phyloP scores from a whole-genome alignment of 2,329 filamentous ascomycete genomes.

The Hirsutella minnesotensis region DNA sequence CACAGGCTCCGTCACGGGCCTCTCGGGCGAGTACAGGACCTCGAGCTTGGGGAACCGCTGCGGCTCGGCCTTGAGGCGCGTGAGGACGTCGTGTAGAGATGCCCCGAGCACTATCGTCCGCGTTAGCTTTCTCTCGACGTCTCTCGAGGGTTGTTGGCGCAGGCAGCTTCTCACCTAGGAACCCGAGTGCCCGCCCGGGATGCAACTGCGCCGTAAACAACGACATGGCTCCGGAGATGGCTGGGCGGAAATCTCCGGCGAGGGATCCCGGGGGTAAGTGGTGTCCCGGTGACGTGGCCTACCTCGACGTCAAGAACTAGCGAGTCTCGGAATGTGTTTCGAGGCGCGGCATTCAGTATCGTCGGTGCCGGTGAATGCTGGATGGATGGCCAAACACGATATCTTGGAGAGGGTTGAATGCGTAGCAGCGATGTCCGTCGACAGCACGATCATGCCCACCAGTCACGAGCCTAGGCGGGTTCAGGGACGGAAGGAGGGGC shows the following conservation, averaged over 20 bases:
- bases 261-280: neutral
- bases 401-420: too few species aligned
- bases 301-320: neutral
- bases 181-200: constrained; percentile 55
- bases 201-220: constrained; percentile 50
- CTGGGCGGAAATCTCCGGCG: neutral
- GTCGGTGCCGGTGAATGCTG: too few species aligned
- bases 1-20: constrained; percentile 65
- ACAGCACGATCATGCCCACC: neutral
- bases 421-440: too few species aligned
- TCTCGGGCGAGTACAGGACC: constrained; percentile 63
- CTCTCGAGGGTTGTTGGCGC: too few species aligned
- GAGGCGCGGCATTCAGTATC: too few species aligned
- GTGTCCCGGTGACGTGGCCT: neutral
- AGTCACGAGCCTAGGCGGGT: neutral
- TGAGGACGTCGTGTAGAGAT: constrained; percentile 81
- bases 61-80: constrained; percentile 77
- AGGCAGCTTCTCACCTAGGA: constrained; percentile 33
- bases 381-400: too few species aligned
- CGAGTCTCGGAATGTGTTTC: too few species aligned
- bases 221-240: constrained; percentile 22
- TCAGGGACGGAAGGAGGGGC: neutral
- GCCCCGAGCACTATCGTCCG: constrained; percentile 76
- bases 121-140: neutral
- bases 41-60: constrained; percentile 74